These are phyloP conservation scores for Pseudocercospora pini-densiflorae DNA, from an alignment of 2,329 filamentous ascomycete species.

Conservation along the genomic window DNA sequence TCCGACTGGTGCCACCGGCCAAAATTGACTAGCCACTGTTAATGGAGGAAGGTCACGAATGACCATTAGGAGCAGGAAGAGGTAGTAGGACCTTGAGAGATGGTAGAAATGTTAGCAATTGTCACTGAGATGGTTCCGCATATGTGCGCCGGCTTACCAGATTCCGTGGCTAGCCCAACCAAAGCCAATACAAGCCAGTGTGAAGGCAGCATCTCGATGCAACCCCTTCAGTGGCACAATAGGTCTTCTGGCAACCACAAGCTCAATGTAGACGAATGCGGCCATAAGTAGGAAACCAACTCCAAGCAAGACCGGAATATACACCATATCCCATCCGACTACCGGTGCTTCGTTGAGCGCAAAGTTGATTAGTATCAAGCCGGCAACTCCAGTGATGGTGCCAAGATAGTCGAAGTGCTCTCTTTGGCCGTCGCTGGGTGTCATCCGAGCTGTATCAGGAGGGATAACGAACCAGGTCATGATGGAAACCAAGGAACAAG, in stretches of 20 bases:
- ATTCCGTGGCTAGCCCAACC: conserved; percentile 35
- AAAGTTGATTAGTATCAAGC: conserved; percentile 67
- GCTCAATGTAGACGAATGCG: conserved; percentile 60
- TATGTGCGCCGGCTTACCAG: not conserved
- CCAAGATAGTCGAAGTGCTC: conserved; percentile 51
- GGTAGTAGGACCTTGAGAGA: conserved; percentile 25
- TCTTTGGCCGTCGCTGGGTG: conserved; percentile 31
- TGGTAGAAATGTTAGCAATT: no score
- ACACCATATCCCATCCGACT: conserved; percentile 62
- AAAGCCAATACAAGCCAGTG: conserved; percentile 58
- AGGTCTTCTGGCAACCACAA: conserved; percentile 52
- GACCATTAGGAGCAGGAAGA: conserved; percentile 54
- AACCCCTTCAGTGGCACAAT: conserved; percentile 62
- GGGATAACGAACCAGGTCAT: conserved; percentile 49
- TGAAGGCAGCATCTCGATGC: conserved; percentile 57
- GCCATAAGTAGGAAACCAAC: conserved; percentile 60
- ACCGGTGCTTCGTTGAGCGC: conserved; percentile 69
- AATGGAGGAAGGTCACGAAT: conserved; percentile 48
- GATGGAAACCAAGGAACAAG: conserved; percentile 43
- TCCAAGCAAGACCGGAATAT: conserved; percentile 62
- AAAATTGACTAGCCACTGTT: conserved; percentile 49
- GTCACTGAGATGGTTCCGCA: no score
- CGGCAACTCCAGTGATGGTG: conserved; percentile 55
- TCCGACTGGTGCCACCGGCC: conserved; percentile 51
- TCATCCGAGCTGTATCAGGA: conserved; percentile 7